Conservation (phyloP, 1,284 basidiomycete genomes). For the Tylopilus sp. region DNA sequence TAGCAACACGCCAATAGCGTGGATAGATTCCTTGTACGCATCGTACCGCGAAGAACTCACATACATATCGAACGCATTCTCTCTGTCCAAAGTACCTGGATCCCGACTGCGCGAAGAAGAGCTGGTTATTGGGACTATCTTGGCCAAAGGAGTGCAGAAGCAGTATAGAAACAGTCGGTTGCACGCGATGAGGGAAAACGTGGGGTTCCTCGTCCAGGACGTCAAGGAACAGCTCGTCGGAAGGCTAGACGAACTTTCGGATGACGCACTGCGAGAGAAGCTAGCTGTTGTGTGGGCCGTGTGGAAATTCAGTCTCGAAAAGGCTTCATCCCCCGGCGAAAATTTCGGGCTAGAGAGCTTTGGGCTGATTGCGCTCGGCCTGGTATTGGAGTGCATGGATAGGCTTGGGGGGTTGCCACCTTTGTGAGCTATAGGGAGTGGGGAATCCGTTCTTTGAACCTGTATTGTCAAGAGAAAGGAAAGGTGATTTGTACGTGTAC, state of each 20-base stretch:
- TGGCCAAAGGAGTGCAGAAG: not conserved
- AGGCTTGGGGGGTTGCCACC: conserved; percentile 37
- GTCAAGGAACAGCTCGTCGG: conserved; percentile 6
- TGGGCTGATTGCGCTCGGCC: conserved; percentile 58
- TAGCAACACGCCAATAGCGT: not conserved
- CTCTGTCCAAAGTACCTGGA: conserved; percentile 1
- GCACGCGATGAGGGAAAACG: conserved; percentile 6
- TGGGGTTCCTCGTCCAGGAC: conserved; percentile 2
- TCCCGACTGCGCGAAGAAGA: conserved; percentile 4
- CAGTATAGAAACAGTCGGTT: not conserved
- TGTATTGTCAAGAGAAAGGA: no score
- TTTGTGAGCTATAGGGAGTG: no score
- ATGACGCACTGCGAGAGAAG: not conserved
- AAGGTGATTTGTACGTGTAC: no score
- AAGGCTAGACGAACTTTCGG: conserved; percentile 2
- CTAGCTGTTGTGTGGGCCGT: conserved; percentile 2
- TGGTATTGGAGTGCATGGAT: conserved; percentile 60
- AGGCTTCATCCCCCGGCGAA: not conserved
- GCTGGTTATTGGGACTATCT: conserved; percentile 7
- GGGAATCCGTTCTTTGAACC: no score
- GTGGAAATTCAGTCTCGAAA: conserved; percentile 3
- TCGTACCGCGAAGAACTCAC: conserved; percentile 6
- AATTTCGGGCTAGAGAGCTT: conserved; percentile 65
- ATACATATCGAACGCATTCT: conserved; percentile 6
- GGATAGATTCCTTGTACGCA: conserved; percentile 1